Base-by-base conservation (phyloP, 2,329 filamentous ascomycete species). In the Aspergillus ruber region DNA sequence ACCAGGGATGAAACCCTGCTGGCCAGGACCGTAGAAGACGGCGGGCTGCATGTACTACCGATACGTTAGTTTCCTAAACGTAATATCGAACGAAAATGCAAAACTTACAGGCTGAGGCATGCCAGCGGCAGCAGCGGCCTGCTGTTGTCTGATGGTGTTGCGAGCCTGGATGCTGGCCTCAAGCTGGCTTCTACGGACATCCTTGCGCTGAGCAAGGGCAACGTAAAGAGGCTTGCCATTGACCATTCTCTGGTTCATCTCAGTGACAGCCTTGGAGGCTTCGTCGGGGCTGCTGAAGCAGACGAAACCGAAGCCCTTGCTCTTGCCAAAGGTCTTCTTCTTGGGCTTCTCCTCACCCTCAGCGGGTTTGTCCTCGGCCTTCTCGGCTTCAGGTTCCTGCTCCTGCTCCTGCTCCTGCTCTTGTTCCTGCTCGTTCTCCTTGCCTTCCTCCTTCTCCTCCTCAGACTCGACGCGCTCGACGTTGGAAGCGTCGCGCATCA, bases 171-270 rank as follows among this genome's bases (percentile, higher is more conserved):
- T 98, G 74, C 89, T 96, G 64, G 91, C 91, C 80, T 98, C 93
- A 61, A 98, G 88, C 80, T 97, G 93, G 78, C 84, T 95, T 83
- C 96, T 95, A 74, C 93, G 90, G 64, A 98, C 91, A 74, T 98
- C 93, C 84, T 98, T 98, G 76, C 93, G 91, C 81, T 98, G 93
- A 56, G 93, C 93, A 57, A 98, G 83, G 62, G 93, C 93, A 64
- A 98, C 93, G 68, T 98, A 98, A 52, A 98, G 81, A 49, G 93
- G 93, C 84, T 98, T 98, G 76, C 82, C 82, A 71, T 90, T 86
- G 60, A 97, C 80, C 93, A 98, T 98, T 73, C 93, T 90, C 80
- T 97, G 91, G 80, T 98, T 98, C 89, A 97, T 96, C 74, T 98
- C 93, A 52, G 90, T 90, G 56, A 98, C 91, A 56, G 93, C 93